These are phyloP conservation scores for Kingdonia uniflora DNA, from an alignment of 164 flowering plant species.

Conservation along the genomic window DNA sequence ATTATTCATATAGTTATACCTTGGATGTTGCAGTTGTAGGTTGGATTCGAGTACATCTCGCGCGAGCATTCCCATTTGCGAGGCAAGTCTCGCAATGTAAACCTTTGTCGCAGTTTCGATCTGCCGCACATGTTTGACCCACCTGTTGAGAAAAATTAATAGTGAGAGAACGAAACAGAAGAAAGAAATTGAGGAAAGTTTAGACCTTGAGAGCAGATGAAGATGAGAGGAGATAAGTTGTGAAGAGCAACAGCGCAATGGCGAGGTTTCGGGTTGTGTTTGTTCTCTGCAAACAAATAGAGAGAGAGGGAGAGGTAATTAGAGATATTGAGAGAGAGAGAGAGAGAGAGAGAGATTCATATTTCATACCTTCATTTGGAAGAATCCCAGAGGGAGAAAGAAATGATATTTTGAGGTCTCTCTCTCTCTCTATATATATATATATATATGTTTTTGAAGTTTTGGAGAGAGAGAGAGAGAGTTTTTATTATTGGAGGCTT, in stretches of 20 bases:
- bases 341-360: too few species aligned
- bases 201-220: constrained; percentile 44
- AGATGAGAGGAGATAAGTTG: constrained; percentile 9
- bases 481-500: too few species aligned
- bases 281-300: too few species aligned
- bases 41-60: constrained; percentile 60
- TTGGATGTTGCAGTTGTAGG: constrained; percentile 49
- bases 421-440: too few species aligned
- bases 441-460: too few species aligned
- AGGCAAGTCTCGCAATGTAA: constrained; percentile 71
- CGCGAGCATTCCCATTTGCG: constrained; percentile 50
- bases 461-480: too few species aligned
- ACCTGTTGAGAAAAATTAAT: constrained; percentile 15
- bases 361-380: too few species aligned
- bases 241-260: background rate
- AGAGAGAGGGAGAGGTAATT: too few species aligned
- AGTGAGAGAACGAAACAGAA: background rate
- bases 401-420: too few species aligned
- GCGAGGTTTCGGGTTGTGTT: too few species aligned
- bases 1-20: constrained; percentile 19
- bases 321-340: too few species aligned
- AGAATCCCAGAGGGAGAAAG: too few species aligned
- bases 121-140: constrained; percentile 45
- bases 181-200: background rate
- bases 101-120: constrained; percentile 54